Conservation (phyloP, 2,329 filamentous ascomycete species). For the Penicillium sclerotigenum region DNA sequence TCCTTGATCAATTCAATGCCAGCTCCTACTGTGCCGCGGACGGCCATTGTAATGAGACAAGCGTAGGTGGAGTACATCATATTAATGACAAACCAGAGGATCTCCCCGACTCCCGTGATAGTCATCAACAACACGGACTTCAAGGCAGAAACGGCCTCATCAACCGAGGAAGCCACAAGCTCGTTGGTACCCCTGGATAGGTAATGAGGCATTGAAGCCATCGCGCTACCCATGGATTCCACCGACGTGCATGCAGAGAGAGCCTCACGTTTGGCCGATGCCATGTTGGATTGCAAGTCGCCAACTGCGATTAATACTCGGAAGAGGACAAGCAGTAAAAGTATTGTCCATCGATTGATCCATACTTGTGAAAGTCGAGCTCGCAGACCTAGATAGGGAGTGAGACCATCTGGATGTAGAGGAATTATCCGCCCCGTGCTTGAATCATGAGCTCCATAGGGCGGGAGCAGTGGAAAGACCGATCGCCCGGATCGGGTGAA, state of each 20-base stretch:
- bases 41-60: constrained; percentile 80
- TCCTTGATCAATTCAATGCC: constrained; percentile 61
- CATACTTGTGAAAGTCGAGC: constrained; percentile 91
- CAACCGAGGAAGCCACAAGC: constrained; percentile 74
- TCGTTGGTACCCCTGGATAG: constrained; percentile 85
- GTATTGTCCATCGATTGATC: constrained; percentile 95
- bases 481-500: constrained; percentile 33
- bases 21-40: constrained; percentile 73
- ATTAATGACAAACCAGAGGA: constrained; percentile 89
- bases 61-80: constrained; percentile 86
- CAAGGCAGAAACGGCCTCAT: constrained; percentile 74
- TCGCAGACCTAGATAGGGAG: constrained; percentile 86
- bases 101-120: constrained; percentile 77
- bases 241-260: constrained; percentile 87
- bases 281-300: constrained; percentile 70
- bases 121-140: constrained; percentile 75
- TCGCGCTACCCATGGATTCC: constrained; percentile 85
- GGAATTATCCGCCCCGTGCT: constrained; percentile 56
- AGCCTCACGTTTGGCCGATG: constrained; percentile 73
- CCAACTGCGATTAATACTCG: constrained; percentile 74
- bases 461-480: constrained; percentile 40
- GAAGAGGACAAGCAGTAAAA: constrained; percentile 79
- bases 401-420: constrained; percentile 66
- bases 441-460: constrained; percentile 42
- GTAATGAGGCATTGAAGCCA: constrained; percentile 98